These are phyloP conservation scores for Yamadazyma conglobata DNA, from an alignment of 1,139 yeast species.

Conservation along the genomic window DNA sequence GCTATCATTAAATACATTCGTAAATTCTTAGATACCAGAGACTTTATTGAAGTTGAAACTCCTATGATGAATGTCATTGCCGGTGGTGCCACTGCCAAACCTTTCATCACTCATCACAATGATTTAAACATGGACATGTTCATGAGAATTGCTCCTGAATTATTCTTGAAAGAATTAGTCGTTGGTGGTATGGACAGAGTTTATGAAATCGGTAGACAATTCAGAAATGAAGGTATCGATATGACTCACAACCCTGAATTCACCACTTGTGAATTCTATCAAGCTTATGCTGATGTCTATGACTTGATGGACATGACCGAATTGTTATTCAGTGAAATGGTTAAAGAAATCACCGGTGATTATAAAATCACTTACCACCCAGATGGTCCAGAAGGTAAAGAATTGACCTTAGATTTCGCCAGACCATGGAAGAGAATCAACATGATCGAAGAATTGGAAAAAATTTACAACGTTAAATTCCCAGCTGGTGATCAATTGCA, in stretches of 20 bases:
- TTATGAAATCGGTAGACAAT: slow-evolving; percentile 97
- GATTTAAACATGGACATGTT: slow-evolving; percentile 94
- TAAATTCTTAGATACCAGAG: slow-evolving; percentile 78
- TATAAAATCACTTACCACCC: slow-evolving; percentile 88
- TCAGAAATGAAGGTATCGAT: slow-evolving; percentile 96
- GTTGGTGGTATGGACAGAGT: slow-evolving; percentile 99
- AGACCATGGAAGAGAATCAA: slow-evolving; percentile 99
- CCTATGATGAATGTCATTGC: slow-evolving; percentile 99
- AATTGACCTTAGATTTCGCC: slow-evolving; percentile 76
- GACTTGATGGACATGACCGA: slow-evolving; percentile 97
- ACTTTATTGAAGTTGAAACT: slow-evolving; percentile 93
- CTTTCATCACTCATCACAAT: slow-evolving; percentile 94
- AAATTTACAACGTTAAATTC: slow-evolving; percentile 79
- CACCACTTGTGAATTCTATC: slow-evolving; percentile 90
- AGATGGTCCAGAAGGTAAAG: slow-evolving; percentile 80
- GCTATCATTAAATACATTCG: slow-evolving; percentile 87
- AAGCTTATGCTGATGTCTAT: slow-evolving; percentile 66
- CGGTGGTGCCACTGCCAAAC: slow-evolving; percentile 99
- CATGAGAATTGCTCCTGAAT: slow-evolving; percentile 98
- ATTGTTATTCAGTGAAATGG: slow-evolving; percentile 93
- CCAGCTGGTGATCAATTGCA: slow-evolving; percentile 95
- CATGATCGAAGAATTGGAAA: slow-evolving; percentile 95
- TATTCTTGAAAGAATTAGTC: slow-evolving; percentile 91
- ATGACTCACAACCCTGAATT: slow-evolving; percentile 95
- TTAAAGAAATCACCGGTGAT: slow-evolving; percentile 87